A percentile compares a stretch with the other conserved stretches of the same genome.
Conservation (phyloP, 2,329 filamentous ascomycete species). For the Ustulina deusta region DNA sequence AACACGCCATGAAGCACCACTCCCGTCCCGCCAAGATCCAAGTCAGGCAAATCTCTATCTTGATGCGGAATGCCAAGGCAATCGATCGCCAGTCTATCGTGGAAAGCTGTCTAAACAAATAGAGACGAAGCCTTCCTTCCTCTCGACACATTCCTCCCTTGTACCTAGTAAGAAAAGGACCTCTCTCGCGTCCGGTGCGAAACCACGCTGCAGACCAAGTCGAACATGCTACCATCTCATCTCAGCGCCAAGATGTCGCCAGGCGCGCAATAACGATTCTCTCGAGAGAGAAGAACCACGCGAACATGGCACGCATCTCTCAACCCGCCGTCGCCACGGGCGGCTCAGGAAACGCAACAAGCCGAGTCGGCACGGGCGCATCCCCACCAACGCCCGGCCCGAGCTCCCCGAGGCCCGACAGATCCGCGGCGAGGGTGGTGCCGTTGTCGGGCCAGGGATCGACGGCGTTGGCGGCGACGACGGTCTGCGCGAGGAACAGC, state of each 20-base stretch:
- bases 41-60: background rate
- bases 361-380: conserved; percentile 24
- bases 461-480: conserved; percentile 37
- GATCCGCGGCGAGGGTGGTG: conserved; percentile 38
- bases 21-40: background rate
- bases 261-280: background rate
- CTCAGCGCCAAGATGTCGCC: background rate
- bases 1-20: background rate
- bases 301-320: background rate
- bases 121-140: background rate
- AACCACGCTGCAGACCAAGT: background rate
- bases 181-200: background rate
- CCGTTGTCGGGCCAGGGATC: conserved; percentile 45
- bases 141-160: background rate
- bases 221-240: background rate
- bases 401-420: conserved; percentile 30
- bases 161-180: background rate
- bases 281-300: background rate
- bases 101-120: background rate
- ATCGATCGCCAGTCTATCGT: too few relatives aligned
- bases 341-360: conserved; percentile 22
- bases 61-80: background rate
- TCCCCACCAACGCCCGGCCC: background rate
- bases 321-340: conserved; percentile 4
- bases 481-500: conserved; percentile 48